A percentile compares a stretch with the other conserved stretches of the same genome.
These are phyloP conservation scores for Ustilago vetiveriae DNA, from an alignment of 1,284 basidiomycete species.

Conservation along the genomic window DNA sequence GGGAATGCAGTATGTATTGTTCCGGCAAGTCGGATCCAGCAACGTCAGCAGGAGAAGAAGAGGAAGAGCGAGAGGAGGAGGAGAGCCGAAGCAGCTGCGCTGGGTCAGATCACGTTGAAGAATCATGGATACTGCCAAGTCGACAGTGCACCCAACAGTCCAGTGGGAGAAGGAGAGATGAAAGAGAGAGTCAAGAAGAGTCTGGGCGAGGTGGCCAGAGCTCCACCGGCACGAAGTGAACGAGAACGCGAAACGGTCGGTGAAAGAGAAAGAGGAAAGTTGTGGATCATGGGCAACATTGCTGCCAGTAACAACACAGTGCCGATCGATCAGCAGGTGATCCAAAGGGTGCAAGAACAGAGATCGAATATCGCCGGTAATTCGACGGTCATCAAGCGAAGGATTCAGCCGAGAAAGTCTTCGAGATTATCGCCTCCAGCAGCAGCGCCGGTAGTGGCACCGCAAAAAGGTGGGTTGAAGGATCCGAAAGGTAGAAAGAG, in stretches of 20 bases:
- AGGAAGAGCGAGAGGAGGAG: conserved; percentile 31
- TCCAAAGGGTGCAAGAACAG: conserved; percentile 14
- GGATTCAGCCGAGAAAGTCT: conserved; percentile 19
- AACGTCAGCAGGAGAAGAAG: conserved; percentile 24
- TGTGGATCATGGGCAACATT: conserved; percentile 45
- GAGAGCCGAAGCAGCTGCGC: conserved; percentile 34
- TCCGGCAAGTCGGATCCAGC: conserved; percentile 12
- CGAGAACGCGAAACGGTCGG: conserved; percentile 27
- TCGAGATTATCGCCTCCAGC: conserved; percentile 4
- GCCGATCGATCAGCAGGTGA: conserved; percentile 15
- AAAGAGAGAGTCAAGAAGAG: conserved; percentile 3
- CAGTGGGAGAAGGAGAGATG: conserved; percentile 1
- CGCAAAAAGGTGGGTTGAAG: no score
- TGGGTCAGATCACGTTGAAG: conserved; percentile 11
- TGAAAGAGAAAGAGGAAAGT: conserved; percentile 26
- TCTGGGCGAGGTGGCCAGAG: conserved; percentile 12
- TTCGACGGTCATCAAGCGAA: background rate
- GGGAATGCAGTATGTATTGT: conserved; percentile 42
- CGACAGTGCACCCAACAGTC: conserved; percentile 5
- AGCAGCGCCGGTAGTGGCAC: no score
- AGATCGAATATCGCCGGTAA: background rate
- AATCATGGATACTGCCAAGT: conserved; percentile 4
- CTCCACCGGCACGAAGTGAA: conserved; percentile 6
- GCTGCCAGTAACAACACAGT: background rate
- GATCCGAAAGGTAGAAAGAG: no score